Conservation (phyloP, 192 early-diverging fungal genomes). For the Linnemannia schmuckeri region DNA sequence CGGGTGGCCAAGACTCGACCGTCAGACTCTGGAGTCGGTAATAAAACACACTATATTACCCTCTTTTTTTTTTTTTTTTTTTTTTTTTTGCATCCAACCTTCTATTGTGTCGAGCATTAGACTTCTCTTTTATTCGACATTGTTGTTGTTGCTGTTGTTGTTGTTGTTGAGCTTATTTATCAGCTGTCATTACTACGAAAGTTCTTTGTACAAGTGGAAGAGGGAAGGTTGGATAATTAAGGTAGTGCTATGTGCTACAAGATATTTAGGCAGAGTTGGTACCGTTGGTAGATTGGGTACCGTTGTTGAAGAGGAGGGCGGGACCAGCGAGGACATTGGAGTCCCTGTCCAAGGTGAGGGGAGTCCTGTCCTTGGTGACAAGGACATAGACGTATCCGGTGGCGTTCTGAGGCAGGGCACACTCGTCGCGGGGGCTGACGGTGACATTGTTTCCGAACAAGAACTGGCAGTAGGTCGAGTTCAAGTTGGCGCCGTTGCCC, state of each 20-base stretch:
- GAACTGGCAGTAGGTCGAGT: slow-evolving; percentile 41
- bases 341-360: slow-evolving; percentile 6
- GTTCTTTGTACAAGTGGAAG: not conserved
- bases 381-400: slow-evolving; percentile 26
- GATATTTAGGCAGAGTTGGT: not conserved
- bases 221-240: too few relatives aligned
- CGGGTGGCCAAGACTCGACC: slow-evolving; percentile 72
- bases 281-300: slow-evolving; percentile 1
- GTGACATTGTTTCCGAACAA: slow-evolving; percentile 17
- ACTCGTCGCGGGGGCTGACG: slow-evolving; percentile 8
- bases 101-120: too few relatives aligned
- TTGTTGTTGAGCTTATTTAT: not conserved
- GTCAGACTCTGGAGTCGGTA: slow-evolving; percentile 77
- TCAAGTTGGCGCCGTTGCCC: not conserved
- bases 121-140: not conserved
- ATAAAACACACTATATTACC: not conserved
- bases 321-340: slow-evolving; percentile 38
- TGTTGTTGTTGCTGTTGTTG: not conserved
- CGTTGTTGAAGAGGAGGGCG: slow-evolving; percentile 26
- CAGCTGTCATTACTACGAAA: not conserved
- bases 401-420: slow-evolving; percentile 16
- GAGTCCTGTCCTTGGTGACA: slow-evolving; percentile 14
- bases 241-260: not conserved
- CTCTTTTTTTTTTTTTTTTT: slow-evolving; percentile 11
- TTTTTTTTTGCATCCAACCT: not conserved